Conservation (phyloP, 768 basidiomycete species). For the Lactarius vividus region DNA sequence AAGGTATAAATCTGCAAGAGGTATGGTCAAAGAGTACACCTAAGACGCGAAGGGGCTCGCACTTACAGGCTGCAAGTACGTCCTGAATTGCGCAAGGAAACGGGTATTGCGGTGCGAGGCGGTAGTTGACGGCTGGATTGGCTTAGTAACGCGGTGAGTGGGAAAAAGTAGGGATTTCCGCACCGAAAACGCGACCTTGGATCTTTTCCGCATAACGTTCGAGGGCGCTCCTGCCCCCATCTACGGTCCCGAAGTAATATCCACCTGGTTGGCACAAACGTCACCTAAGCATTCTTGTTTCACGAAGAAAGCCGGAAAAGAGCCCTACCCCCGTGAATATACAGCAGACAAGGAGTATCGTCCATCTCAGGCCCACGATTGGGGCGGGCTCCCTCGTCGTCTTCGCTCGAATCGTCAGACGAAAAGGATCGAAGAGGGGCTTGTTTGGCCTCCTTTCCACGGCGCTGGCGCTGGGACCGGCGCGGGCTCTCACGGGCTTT, state of each 20-base stretch:
- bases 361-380: conserved; percentile 68
- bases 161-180: conserved; percentile 22
- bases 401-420: conserved; percentile 22
- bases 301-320: conserved; percentile 26
- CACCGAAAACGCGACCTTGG: conserved; percentile 83
- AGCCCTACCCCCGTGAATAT: conserved; percentile 64
- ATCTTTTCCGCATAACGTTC: conserved; percentile 89
- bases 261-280: conserved; percentile 47
- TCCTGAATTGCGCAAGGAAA: conserved; percentile 93
- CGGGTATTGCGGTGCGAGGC: conserved; percentile 91
- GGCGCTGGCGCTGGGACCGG: conserved; percentile 64
- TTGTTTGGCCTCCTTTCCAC: conserved; percentile 38
- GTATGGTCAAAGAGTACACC: not conserved
- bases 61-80: conserved; percentile 76
- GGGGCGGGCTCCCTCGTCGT: conserved; percentile 31
- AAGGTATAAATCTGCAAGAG: conserved; percentile 74
- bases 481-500: conserved; percentile 46
- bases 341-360: conserved; percentile 81
- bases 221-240: conserved; percentile 65
- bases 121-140: conserved; percentile 63
- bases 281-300: not conserved
- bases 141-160: not conserved
- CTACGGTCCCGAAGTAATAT: conserved; percentile 77
- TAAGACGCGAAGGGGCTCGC: not conserved
- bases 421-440: not conserved